These are phyloP conservation scores for Amanita phalloides DNA, from an alignment of 768 basidiomycete genomes.

Conservation along the genomic window DNA sequence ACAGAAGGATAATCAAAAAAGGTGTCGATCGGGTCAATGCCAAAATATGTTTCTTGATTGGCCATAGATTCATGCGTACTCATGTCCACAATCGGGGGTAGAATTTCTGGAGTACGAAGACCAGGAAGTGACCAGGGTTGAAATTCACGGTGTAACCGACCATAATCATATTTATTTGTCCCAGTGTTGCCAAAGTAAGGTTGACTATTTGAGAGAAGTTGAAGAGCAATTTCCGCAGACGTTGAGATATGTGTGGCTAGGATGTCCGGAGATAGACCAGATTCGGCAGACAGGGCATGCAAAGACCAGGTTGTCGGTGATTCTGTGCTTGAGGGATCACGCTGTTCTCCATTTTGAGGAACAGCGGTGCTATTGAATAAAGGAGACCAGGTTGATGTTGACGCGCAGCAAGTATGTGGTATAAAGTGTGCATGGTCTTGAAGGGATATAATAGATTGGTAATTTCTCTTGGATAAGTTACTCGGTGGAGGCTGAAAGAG, in stretches of 20 bases:
- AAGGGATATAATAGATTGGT: background rate
- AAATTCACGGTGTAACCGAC: background rate
- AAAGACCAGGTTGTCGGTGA: background rate
- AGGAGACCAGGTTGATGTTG: background rate
- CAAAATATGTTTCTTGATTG: constrained; percentile 10
- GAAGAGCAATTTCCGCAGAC: constrained; percentile 12
- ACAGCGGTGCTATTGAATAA: background rate
- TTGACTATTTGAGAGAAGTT: background rate
- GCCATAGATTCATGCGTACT: constrained; percentile 10
- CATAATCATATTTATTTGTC: background rate
- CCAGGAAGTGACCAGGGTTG: background rate
- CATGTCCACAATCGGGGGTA: constrained; percentile 8
- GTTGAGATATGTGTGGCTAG: constrained; percentile 25
- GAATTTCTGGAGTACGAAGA: background rate
- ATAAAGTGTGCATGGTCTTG: background rate
- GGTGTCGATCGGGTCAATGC: constrained; percentile 23
- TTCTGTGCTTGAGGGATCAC: background rate
- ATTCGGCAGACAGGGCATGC: constrained; percentile 15
- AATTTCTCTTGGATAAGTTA: background rate
- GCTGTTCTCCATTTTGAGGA: background rate
- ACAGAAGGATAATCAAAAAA: constrained; percentile 11
- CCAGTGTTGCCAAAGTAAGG: background rate
- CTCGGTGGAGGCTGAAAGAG: background rate
- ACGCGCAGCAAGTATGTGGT: background rate
- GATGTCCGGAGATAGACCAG: constrained; percentile 22